Base-by-base conservation (phyloP, 352 stramenopile species). In the Phytophthora nicotianae region DNA sequence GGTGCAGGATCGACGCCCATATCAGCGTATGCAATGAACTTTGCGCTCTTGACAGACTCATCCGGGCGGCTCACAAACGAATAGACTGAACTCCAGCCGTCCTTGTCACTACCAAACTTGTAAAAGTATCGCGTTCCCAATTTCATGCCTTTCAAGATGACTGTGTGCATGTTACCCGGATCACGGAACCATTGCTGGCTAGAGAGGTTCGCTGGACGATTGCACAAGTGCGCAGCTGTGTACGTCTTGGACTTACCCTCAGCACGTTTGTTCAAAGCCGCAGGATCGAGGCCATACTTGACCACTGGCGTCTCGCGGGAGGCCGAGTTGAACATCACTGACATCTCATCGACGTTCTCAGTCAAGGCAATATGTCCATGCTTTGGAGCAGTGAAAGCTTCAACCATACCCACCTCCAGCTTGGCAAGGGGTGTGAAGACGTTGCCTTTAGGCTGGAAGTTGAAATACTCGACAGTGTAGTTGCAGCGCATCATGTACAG, bases 1-100 rank as follows among this genome's bases (percentile, higher is more conserved):
- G 85, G 83, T 8, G 81, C 77, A n/a, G 62, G 61, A 38, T 90
- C 75, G 3, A 86, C 79, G 17, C 83, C 86, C 86, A 95, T 95
- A 49, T 95, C 86, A 3, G 71, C 86, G 53, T 95, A 95, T 35
- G 83, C 86, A 24, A 93, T 79, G 51, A 93, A 95, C 54, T 93
- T 93, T 56, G 75, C 65, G 6, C 33, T 50, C 45, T 83, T 75
- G 24, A 85, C 58, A 4, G 69, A 63, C 21, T 52, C 21, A 59
- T 79, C 58, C 1, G 72, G 59, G 26, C 62, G 57, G 40, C 75
- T 85, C 56, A 75, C 62, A 53, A 94, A 92, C 21, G 81, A 89
- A 55, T 81, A 81, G 4, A 89, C 50, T 5, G 55, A 59, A 50
- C 85, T 94, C 83, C 83, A 94, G 13, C 83, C 85, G 46, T 92